Percentiles rank a stretch among this genome's conserved stretches.
Conservation (phyloP, 805 yeast species). For the Pichia paraexigua region DNA sequence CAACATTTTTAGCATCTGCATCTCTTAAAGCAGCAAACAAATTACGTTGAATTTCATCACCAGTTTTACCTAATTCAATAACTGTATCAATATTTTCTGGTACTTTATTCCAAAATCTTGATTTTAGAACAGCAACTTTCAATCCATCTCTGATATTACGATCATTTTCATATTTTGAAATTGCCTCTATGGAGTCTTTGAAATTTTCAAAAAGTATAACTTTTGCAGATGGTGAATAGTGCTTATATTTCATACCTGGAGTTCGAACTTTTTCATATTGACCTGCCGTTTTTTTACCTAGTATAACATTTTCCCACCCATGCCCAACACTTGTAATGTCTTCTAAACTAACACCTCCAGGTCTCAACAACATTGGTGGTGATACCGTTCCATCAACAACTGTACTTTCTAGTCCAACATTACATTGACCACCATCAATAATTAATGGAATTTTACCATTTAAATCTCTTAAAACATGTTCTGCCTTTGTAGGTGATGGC, state of each 20-base stretch:
- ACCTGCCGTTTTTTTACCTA: slow-evolving; percentile 63
- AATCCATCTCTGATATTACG: slow-evolving; percentile 7
- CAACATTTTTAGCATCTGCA: slow-evolving; percentile 56
- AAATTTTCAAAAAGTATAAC: slow-evolving; percentile 59
- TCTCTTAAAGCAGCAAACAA: slow-evolving; percentile 67
- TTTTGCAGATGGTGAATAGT: slow-evolving; percentile 84
- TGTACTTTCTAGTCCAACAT: slow-evolving; percentile 89
- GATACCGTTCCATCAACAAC: slow-evolving; percentile 81
- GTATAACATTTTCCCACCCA: slow-evolving; percentile 53
- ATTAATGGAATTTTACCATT: slow-evolving; percentile 74
- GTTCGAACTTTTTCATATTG: slow-evolving; percentile 67
- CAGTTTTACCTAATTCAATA: slow-evolving; percentile 35
- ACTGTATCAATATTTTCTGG: neutral
- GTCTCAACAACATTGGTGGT: slow-evolving; percentile 86
- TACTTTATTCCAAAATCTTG: slow-evolving; percentile 28
- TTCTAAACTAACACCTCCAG: slow-evolving; percentile 88
- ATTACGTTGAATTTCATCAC: slow-evolving; percentile 62
- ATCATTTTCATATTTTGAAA: slow-evolving; percentile 20
- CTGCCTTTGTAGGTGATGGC: slow-evolving; percentile 88
- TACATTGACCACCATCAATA: slow-evolving; percentile 83
- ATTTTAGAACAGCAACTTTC: slow-evolving; percentile 47
- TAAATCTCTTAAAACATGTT: slow-evolving; percentile 77
- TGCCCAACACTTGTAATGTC: slow-evolving; percentile 53
- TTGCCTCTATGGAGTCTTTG: slow-evolving; percentile 33
- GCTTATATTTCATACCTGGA: slow-evolving; percentile 97